Base-by-base conservation (phyloP, 2,329 filamentous ascomycete genomes). In the Alternaria novae-zelandiae region DNA sequence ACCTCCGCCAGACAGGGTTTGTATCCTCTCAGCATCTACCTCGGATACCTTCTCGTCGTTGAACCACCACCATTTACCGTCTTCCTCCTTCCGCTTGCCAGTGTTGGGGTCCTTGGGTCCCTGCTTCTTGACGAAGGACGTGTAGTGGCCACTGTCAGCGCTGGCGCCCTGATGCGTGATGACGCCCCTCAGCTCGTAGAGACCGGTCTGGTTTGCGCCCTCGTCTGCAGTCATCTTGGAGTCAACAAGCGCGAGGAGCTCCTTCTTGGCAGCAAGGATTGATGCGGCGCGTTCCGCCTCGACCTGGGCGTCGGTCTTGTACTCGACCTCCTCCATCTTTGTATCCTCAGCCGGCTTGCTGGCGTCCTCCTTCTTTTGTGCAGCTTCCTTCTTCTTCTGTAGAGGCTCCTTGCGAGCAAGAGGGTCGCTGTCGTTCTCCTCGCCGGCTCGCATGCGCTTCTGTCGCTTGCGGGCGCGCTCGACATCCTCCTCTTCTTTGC, bases 1-100 rank as follows among this genome's bases (percentile, higher is more conserved):
- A 88, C 94, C 95, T 75, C 96, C 96, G 63, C 96, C 96, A 54
- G 94, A 88, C 55, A 99, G 86, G 4, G 90, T 91, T 78, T 95
- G 92, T 70, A 99, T 96, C 84, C 97, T 96, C 73, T 98, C 95
- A 25, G 88, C 85, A 15, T 93, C 89, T 26, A 99, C 96, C 83
- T 99, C 96, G 13, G 91, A 89, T 32, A 99, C 96, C 83, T 94
- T 96, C 78, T 99, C 95, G 75, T 99, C 96, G 80, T 99, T 98
- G 86, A 99, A 99, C 95, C 96, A 99, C 95, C 96, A 99, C 96
- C 96, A 99, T 74, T 94, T 97, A 71, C 92, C 94, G 76, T 97
- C 93, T 77, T 97, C 93, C 75, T 91, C 89, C 57, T 88, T 89
- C 74, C 88, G 85, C 83, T 93, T 92, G 70, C 92, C 93, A 20